Conservation (phyloP, 352 stramenopile genomes). For the Pythium vanterpoolii region DNA sequence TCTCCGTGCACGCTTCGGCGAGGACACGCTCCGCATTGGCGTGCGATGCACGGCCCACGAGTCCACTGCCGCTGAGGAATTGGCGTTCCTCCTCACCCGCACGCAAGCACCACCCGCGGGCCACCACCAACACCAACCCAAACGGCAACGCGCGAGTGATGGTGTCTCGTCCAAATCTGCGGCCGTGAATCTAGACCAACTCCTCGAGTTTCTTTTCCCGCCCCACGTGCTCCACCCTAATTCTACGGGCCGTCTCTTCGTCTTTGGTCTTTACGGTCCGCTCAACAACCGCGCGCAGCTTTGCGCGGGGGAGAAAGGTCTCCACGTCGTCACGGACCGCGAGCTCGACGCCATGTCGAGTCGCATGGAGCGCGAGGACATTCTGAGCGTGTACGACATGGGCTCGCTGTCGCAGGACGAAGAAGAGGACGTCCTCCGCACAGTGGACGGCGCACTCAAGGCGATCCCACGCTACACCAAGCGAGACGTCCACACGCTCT, state of each 20-base stretch:
- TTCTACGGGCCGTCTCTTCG: constrained; percentile 72
- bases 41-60: constrained; percentile 41
- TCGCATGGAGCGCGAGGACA: constrained; percentile 79
- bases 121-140: not conserved
- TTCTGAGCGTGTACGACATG: constrained; percentile 69
- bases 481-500: constrained; percentile 59
- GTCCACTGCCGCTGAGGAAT: constrained; percentile 32
- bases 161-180: constrained; percentile 7
- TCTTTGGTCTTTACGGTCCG: constrained; percentile 79
- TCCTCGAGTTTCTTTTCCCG: constrained; percentile 80
- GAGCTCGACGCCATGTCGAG: constrained; percentile 77
- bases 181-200: constrained; percentile 45
- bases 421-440: constrained; percentile 68
- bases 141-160: not conserved
- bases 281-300: constrained; percentile 57
- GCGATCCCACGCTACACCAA: constrained; percentile 59
- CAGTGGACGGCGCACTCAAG: constrained; percentile 68
- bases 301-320: constrained; percentile 49
- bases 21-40: constrained; percentile 30
- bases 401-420: constrained; percentile 61
- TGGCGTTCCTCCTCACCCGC: constrained; percentile 38
- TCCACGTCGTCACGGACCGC: constrained; percentile 65
- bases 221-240: constrained; percentile 70
- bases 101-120: constrained; percentile 12
- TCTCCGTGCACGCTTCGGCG: constrained; percentile 45